phyloP scores from a whole-genome alignment of 1,284 basidiomycete species.

The Cystobasidium pallidum region DNA sequence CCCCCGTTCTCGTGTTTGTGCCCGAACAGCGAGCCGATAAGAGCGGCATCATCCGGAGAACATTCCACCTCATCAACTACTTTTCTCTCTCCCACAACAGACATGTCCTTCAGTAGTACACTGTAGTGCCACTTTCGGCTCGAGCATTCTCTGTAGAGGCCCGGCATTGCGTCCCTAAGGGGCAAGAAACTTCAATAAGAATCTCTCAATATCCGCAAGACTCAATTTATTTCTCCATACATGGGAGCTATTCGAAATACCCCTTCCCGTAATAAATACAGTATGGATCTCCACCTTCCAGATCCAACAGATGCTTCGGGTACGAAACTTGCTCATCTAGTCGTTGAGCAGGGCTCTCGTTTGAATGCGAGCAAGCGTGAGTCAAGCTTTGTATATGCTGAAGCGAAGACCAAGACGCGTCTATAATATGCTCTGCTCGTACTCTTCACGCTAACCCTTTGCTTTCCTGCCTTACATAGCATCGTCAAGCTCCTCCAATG shows the following conservation, averaged over 20 bases:
- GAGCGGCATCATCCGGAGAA: background rate
- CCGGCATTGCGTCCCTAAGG: no score
- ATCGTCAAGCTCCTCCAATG: slow-evolving; percentile 9
- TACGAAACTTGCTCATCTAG: background rate
- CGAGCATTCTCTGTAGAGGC: no score
- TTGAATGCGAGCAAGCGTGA: background rate
- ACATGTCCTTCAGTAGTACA: no score
- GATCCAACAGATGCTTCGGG: background rate
- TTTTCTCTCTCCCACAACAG: no score
- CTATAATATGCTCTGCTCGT: background rate
- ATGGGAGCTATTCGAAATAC: background rate
- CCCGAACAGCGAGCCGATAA: background rate
- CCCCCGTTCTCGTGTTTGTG: background rate
- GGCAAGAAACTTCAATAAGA: no score
- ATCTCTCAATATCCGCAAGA: no score
- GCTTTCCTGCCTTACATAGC: background rate
- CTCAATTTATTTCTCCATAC: background rate
- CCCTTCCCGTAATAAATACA: background rate
- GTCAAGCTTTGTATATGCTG: background rate
- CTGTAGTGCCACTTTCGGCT: no score
- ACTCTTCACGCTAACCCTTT: background rate
- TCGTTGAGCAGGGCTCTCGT: background rate
- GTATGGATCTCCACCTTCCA: background rate
- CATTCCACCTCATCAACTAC: no score
- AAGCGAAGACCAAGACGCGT: background rate